Percentiles rank a stretch among this genome's conserved stretches.
These are phyloP conservation scores for Dothideomycetidae sp. DNA, from an alignment of 2,329 filamentous ascomycete species.

Conservation along the genomic window DNA sequence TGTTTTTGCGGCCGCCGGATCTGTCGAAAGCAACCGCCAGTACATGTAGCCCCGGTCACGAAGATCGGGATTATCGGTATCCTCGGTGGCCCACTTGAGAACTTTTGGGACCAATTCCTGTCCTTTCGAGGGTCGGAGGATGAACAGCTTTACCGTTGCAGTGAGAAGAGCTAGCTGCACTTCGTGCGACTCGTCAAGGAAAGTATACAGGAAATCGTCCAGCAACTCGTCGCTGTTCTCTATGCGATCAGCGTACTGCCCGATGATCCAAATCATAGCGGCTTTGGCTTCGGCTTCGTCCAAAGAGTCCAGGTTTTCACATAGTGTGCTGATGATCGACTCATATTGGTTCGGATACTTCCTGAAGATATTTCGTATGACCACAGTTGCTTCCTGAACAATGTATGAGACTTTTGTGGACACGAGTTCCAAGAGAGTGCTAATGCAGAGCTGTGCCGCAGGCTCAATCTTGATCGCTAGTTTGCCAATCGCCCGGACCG, in stretches of 20 bases:
- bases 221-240: constrained; percentile 90
- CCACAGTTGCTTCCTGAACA: constrained; percentile 94
- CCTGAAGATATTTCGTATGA: constrained; percentile 97
- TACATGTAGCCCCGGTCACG: constrained; percentile 98
- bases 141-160: constrained; percentile 94
- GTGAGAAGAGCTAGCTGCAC: constrained; percentile 90
- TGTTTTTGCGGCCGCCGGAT: constrained; percentile 70
- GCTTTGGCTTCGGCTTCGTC: constrained; percentile 97
- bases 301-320: constrained; percentile 88
- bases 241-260: constrained; percentile 92
- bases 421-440: constrained; percentile 79
- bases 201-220: constrained; percentile 89
- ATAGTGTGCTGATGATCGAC: constrained; percentile 88
- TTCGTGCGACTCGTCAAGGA: constrained; percentile 86
- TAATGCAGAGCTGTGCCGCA: constrained; percentile 79
- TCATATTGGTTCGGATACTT: constrained; percentile 99
- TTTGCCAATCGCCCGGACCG: constrained; percentile 93
- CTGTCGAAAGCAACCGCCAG: constrained; percentile 88
- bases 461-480: constrained; percentile 98
- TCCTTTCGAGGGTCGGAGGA: constrained; percentile 87
- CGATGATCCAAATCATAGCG: constrained; percentile 98
- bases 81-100: constrained; percentile 95
- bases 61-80: constrained; percentile 96
- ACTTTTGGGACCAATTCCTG: constrained; percentile 88
- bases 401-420: constrained; percentile 98